Conservation (phyloP, 768 basidiomycete genomes). For the Leccinum boreale region DNA sequence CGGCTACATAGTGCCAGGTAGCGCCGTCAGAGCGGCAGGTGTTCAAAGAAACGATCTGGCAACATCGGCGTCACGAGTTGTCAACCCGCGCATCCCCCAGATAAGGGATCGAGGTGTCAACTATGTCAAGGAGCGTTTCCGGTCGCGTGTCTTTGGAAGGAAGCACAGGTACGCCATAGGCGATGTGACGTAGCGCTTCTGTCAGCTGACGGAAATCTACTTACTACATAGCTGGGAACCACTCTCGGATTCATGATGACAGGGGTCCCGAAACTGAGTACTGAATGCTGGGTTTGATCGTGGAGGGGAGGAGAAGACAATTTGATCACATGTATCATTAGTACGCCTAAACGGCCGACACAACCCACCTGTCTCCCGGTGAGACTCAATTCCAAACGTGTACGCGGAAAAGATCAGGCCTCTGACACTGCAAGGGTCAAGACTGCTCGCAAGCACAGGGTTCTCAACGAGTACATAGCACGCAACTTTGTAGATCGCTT, state of each 20-base stretch:
- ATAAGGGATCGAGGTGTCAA: neutral
- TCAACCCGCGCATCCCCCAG: neutral
- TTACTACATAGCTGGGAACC: neutral
- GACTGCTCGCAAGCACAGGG: neutral
- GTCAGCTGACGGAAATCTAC: neutral
- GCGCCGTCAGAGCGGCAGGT: neutral
- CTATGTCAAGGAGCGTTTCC: neutral
- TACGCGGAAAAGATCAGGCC: neutral
- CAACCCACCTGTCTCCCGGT: neutral
- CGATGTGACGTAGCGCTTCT: neutral
- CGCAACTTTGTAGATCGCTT: no score
- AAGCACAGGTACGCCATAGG: neutral
- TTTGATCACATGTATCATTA: neutral
- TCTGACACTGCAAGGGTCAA: no score
- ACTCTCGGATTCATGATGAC: neutral
- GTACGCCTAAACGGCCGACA: neutral
- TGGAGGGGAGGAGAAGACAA: neutral
- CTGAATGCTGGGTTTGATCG: neutral
- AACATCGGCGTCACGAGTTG: no score
- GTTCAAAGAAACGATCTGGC: neutral
- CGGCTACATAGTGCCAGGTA: neutral
- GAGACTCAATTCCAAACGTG: neutral
- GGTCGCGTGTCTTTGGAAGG: neutral
- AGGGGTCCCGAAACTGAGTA: neutral
- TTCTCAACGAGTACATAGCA: neutral